Conservation (phyloP, 2,329 filamentous ascomycete species). For the Passalora sequoiae region DNA sequence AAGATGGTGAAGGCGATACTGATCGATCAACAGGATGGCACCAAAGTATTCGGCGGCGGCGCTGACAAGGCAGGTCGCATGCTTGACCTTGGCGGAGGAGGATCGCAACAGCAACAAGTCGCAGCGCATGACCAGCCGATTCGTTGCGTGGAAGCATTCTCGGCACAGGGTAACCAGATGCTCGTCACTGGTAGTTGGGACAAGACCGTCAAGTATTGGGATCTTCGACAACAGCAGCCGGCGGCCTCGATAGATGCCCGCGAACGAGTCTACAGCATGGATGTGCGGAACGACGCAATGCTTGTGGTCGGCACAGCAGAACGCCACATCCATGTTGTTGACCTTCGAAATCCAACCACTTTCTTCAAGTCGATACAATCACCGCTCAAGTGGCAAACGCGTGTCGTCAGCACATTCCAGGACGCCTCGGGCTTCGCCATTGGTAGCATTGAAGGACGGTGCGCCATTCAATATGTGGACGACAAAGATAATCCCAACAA, state of each 20-base stretch:
- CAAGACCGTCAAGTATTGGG: slow-evolving; percentile 87
- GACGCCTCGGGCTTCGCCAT: slow-evolving; percentile 91
- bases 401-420: slow-evolving; percentile 89
- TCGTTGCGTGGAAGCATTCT: slow-evolving; percentile 63
- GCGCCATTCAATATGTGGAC: slow-evolving; percentile 96
- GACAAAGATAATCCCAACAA: slow-evolving; percentile 81
- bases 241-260: slow-evolving; percentile 63
- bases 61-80: slow-evolving; percentile 88
- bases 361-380: slow-evolving; percentile 97
- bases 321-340: slow-evolving; percentile 91
- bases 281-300: slow-evolving; percentile 67
- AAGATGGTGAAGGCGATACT: slow-evolving; percentile 6
- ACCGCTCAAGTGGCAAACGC: slow-evolving; percentile 96
- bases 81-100: slow-evolving; percentile 67
- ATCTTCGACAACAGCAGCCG: slow-evolving; percentile 62
- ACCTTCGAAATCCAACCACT: slow-evolving; percentile 78
- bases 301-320: slow-evolving; percentile 91
- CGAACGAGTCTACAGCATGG: slow-evolving; percentile 85
- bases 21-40: too few relatives aligned
- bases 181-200: slow-evolving; percentile 91
- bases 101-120: slow-evolving; percentile 51
- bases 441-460: slow-evolving; percentile 92
- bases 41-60: slow-evolving; percentile 78
- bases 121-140: slow-evolving; percentile 82
- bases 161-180: slow-evolving; percentile 63